These are phyloP conservation scores for Blastobotrys buckinghamii DNA, from an alignment of 1,139 yeast genomes.

Conservation along the genomic window DNA sequence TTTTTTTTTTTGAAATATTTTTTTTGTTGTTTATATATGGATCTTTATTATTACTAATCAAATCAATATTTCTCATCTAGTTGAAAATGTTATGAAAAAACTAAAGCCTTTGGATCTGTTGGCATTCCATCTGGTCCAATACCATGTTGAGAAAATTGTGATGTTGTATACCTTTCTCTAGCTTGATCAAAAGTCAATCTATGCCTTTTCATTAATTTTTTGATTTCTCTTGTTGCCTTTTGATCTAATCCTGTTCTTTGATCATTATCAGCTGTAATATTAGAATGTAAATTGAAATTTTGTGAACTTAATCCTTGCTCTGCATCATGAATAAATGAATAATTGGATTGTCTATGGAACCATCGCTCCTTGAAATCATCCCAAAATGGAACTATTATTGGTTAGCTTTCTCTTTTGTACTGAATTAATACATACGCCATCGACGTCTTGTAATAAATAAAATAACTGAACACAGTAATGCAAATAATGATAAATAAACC, in stretches of 20 bases:
- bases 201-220: constrained; percentile 47
- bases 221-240: constrained; percentile 46
- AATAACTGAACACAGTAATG: neutral
- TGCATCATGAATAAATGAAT: constrained; percentile 51
- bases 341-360: constrained; percentile 1
- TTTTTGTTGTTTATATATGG: neutral
- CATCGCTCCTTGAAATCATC: neutral
- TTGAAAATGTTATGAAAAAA: constrained; percentile 35
- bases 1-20: too few species aligned
- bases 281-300: constrained; percentile 51
- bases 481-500: neutral
- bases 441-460: constrained; percentile 2
- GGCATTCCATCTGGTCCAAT: constrained; percentile 41
- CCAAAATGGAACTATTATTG: constrained; percentile 5
- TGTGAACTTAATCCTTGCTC: constrained; percentile 62
- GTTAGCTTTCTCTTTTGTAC: neutral
- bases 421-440: constrained; percentile 3
- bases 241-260: constrained; percentile 56
- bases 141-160: constrained; percentile 44
- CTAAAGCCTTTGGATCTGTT: constrained; percentile 45
- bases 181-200: constrained; percentile 64
- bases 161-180: constrained; percentile 46
- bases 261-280: constrained; percentile 42
- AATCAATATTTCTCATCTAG: neutral
- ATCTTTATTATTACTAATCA: neutral